Percentiles rank a stretch among this genome's conserved stretches.
Evolutionary conservation across 352 stramenopile genomes (phyloP).

Genomic region (Globisporangium spinosum): DNA sequence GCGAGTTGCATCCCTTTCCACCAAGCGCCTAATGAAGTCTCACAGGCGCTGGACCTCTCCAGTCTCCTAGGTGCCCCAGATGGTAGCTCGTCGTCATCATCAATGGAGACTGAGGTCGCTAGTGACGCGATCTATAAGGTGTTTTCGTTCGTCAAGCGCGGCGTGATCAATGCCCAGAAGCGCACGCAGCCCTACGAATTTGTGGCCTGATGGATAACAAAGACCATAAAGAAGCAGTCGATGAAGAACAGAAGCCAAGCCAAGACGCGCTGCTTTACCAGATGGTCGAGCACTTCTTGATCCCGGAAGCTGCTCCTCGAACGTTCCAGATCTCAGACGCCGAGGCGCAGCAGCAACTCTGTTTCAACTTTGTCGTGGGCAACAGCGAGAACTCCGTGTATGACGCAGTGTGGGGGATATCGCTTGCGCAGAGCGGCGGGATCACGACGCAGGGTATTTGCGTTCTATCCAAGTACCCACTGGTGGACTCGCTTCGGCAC

Average conservation of each 20-base stretch:
- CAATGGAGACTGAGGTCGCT: slow-evolving; percentile 9
- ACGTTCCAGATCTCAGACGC: slow-evolving; percentile 14
- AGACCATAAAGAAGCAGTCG: background rate
- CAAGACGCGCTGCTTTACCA: slow-evolving; percentile 17
- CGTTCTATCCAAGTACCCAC: slow-evolving; percentile 46
- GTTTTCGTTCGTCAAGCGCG: slow-evolving; percentile 21
- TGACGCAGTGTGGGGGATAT: slow-evolving; percentile 36
- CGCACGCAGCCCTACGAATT: slow-evolving; percentile 7
- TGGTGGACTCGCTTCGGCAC: slow-evolving; percentile 47
- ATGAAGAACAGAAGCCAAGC: background rate
- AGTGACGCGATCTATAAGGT: slow-evolving; percentile 23
- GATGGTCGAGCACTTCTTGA: slow-evolving; percentile 43
- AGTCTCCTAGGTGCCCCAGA: background rate
- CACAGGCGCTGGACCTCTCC: slow-evolving; percentile 13
- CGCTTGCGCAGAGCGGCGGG: slow-evolving; percentile 4
- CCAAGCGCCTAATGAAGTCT: slow-evolving; percentile 34
- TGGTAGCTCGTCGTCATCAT: background rate
- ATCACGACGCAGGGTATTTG: slow-evolving; percentile 34
- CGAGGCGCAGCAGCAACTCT: slow-evolving; percentile 20
- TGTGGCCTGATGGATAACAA: background rate
- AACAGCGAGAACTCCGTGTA: slow-evolving; percentile 33
- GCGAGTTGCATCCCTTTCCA: slow-evolving; percentile 53
- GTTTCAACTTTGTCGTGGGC: slow-evolving; percentile 57
- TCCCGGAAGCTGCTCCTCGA: slow-evolving; percentile 25
- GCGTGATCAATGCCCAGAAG: slow-evolving; percentile 1